phyloP scores from a whole-genome alignment of 2,329 filamentous ascomycete species.

The Ustulina deusta region DNA sequence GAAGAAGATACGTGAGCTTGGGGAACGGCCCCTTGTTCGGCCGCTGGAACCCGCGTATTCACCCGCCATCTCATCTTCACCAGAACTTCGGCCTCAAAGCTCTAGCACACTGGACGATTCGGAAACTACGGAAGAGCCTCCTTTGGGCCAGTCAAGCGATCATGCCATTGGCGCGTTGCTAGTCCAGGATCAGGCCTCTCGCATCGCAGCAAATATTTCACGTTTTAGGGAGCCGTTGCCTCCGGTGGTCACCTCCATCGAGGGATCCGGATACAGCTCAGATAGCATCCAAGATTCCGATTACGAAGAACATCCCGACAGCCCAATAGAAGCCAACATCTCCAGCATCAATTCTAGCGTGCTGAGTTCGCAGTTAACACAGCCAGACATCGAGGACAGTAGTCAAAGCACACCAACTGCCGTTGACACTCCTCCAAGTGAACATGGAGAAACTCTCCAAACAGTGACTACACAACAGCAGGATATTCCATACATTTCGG shows the following conservation, averaged over 20 bases:
- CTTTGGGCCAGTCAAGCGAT: conserved; percentile 69
- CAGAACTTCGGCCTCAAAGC: conserved; percentile 44
- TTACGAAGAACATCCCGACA: conserved; percentile 51
- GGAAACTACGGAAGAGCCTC: conserved; percentile 50
- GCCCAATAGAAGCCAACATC: conserved; percentile 36
- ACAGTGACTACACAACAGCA: conserved; percentile 15
- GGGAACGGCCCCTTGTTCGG: conserved; percentile 70
- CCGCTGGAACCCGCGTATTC: conserved; percentile 58
- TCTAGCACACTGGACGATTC: conserved; percentile 44
- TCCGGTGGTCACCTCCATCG: conserved; percentile 76
- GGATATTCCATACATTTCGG: conserved; percentile 58
- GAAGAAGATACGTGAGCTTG: conserved; percentile 65
- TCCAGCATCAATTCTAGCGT: conserved; percentile 40
- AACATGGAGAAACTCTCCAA: background rate
- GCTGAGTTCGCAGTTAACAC: conserved; percentile 41
- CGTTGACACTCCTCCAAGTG: conserved; percentile 38
- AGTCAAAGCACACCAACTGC: conserved; percentile 30
- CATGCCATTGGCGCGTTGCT: conserved; percentile 68
- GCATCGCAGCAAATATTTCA: conserved; percentile 67
- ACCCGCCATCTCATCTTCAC: conserved; percentile 46
- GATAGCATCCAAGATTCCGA: conserved; percentile 63
- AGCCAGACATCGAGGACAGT: conserved; percentile 40
- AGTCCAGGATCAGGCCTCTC: conserved; percentile 64
- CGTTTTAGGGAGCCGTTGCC: conserved; percentile 74
- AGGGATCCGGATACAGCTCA: conserved; percentile 73